Conservation (phyloP, 2,329 filamentous ascomycete species). For the Dactylellina cionopaga region DNA sequence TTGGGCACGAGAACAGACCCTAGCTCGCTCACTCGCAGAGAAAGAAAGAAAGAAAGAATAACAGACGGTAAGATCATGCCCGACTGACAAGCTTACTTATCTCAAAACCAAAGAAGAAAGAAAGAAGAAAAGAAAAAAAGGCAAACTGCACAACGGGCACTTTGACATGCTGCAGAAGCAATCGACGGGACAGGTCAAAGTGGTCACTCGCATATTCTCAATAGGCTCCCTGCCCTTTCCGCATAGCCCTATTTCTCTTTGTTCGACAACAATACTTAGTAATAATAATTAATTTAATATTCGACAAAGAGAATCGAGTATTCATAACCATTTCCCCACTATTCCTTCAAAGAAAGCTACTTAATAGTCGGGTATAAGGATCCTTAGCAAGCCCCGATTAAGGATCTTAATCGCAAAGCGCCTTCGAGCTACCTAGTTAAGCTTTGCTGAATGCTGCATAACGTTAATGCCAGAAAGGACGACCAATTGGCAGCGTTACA, state of each 20-base stretch:
- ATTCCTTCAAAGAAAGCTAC: background rate
- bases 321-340: background rate
- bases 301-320: background rate
- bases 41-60: background rate
- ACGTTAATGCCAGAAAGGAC: constrained; percentile 15
- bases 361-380: background rate
- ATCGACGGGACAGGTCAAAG: constrained; percentile 50
- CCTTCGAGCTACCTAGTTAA: background rate
- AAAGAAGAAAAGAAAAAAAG: too few species aligned
- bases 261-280: background rate
- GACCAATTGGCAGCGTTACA: constrained; percentile 27
- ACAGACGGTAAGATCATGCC: too few species aligned
- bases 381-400: background rate
- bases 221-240: constrained; percentile 30
- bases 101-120: constrained; percentile 17
- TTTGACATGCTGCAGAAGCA: constrained; percentile 52
- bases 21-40: background rate
- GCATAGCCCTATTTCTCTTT: background rate
- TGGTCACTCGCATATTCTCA: constrained; percentile 50
- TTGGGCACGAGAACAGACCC: constrained; percentile 1
- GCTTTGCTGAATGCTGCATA: constrained; percentile 19
- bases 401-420: background rate
- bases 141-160: constrained; percentile 35
- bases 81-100: background rate
- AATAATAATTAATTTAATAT: background rate